phyloP scores from a whole-genome alignment of 371 early-diverging fungal genomes.

The Polyrhizophydium stewartii region DNA sequence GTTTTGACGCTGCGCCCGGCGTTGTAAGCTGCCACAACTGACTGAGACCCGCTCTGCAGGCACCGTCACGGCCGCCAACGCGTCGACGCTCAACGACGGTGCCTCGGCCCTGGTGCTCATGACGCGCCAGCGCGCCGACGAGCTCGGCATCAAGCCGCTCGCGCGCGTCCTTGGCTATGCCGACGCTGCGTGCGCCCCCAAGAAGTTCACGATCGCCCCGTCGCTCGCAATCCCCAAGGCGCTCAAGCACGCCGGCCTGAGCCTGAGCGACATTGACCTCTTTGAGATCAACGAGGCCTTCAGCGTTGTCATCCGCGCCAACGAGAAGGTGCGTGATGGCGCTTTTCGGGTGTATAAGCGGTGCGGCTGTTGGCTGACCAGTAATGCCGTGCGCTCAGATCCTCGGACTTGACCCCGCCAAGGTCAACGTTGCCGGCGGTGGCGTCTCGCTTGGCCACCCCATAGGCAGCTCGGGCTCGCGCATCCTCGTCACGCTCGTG shows the following conservation, averaged over 20 bases:
- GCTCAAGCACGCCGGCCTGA: slow-evolving; percentile 68
- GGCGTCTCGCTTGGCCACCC: slow-evolving; percentile 98
- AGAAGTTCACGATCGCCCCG: slow-evolving; percentile 91
- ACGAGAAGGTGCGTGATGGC: slow-evolving; percentile 53
- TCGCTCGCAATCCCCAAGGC: slow-evolving; percentile 91
- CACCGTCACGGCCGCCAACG: slow-evolving; percentile 95
- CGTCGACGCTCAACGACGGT: slow-evolving; percentile 94
- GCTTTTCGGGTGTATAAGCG: not conserved
- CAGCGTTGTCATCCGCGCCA: slow-evolving; percentile 89
- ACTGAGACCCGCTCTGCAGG: too few relatives aligned
- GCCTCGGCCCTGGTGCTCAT: slow-evolving; percentile 88
- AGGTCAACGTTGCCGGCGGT: slow-evolving; percentile 94
- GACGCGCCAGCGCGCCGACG: slow-evolving; percentile 67
- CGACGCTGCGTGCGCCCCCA: slow-evolving; percentile 78
- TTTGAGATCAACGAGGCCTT: slow-evolving; percentile 99
- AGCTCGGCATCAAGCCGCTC: slow-evolving; percentile 75
- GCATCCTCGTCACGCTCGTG: slow-evolving; percentile 85
- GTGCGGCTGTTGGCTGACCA: slow-evolving; percentile 3
- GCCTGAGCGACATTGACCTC: slow-evolving; percentile 53
- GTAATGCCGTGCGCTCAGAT: slow-evolving; percentile 37
- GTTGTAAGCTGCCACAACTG: not conserved
- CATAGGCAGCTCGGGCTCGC: slow-evolving; percentile 93
- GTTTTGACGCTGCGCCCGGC: not conserved
- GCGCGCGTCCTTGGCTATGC: slow-evolving; percentile 70
- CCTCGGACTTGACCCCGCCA: slow-evolving; percentile 65